phyloP scores from a whole-genome alignment of 768 basidiomycete species.

The Epithele typhae region DNA sequence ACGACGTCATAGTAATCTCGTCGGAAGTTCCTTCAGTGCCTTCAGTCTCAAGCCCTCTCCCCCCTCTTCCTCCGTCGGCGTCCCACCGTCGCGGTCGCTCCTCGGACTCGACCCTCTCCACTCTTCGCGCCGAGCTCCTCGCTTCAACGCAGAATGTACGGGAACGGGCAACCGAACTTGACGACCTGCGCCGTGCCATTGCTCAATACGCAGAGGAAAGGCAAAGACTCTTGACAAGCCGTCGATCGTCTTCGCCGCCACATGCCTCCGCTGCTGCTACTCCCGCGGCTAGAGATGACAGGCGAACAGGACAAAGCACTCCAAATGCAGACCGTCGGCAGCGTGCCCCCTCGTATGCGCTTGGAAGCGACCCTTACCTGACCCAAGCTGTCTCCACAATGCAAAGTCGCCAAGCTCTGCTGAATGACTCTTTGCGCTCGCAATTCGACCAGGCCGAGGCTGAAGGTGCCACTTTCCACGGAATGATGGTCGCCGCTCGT shows the following conservation, averaged over 20 bases:
- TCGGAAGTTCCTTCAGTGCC: not conserved
- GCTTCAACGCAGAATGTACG: constrained; percentile 7
- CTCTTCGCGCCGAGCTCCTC: constrained; percentile 4
- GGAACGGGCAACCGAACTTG: constrained; percentile 6
- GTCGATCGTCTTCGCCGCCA: not conserved
- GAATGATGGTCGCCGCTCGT: not conserved
- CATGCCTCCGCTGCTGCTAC: too few relatives aligned
- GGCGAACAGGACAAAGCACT: too few relatives aligned
- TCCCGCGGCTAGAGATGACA: too few relatives aligned
- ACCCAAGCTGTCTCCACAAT: too few relatives aligned
- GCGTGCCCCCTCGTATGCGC: too few relatives aligned
- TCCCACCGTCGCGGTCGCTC: not conserved
- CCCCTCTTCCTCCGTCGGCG: not conserved
- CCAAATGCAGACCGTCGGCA: too few relatives aligned
- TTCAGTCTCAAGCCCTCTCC: not conserved
- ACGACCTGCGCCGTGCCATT: constrained; percentile 11
- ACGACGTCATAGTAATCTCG: constrained; percentile 23
- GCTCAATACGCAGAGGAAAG: constrained; percentile 3
- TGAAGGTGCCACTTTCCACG: too few relatives aligned
- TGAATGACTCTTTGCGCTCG: too few relatives aligned
- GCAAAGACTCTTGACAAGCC: not conserved
- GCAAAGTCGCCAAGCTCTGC: too few relatives aligned
- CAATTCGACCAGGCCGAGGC: too few relatives aligned
- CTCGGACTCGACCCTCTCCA: constrained; percentile 1
- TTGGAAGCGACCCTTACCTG: too few relatives aligned